Conservation (phyloP, 2,329 filamentous ascomycete species). For the Colletotrichum godetiae region DNA sequence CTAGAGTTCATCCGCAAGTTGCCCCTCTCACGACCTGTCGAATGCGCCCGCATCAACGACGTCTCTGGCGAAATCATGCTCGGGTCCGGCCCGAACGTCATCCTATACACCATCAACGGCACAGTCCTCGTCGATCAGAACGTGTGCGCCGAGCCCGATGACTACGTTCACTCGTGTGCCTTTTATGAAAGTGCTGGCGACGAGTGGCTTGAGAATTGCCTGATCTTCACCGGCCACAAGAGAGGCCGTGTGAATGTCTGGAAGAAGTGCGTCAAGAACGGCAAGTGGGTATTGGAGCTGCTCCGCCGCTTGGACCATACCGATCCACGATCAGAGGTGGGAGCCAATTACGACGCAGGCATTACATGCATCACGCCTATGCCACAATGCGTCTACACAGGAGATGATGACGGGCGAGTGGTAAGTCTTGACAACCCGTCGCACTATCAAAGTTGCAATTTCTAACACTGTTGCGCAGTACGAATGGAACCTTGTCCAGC, state of each 20-base stretch:
- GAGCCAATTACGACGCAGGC: constrained; percentile 69
- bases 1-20: constrained; percentile 86
- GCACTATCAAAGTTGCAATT: rapidly evolving
- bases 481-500: constrained; percentile 71
- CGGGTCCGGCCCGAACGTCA: constrained; percentile 79
- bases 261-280: constrained; percentile 67
- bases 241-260: constrained; percentile 86
- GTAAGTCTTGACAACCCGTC: constrained; percentile 56
- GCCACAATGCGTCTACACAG: constrained; percentile 87
- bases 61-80: constrained; percentile 90
- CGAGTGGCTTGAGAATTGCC: constrained; percentile 88
- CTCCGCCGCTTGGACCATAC: constrained; percentile 86
- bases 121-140: constrained; percentile 84
- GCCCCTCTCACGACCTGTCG: constrained; percentile 65
- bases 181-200: constrained; percentile 93
- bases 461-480: constrained; percentile 55
- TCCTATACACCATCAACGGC: constrained; percentile 90
- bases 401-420: constrained; percentile 92
- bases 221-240: constrained; percentile 90
- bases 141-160: constrained; percentile 77
- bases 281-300: constrained; percentile 80
- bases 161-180: constrained; percentile 83
- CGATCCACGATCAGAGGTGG: constrained; percentile 73
- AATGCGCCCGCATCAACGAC: constrained; percentile 90
- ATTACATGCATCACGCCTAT: constrained; percentile 90